A percentile compares a stretch with the other conserved stretches of the same genome.
phyloP scores from a whole-genome alignment of 257 asterid genomes.

The Verbascum thapsus region DNA sequence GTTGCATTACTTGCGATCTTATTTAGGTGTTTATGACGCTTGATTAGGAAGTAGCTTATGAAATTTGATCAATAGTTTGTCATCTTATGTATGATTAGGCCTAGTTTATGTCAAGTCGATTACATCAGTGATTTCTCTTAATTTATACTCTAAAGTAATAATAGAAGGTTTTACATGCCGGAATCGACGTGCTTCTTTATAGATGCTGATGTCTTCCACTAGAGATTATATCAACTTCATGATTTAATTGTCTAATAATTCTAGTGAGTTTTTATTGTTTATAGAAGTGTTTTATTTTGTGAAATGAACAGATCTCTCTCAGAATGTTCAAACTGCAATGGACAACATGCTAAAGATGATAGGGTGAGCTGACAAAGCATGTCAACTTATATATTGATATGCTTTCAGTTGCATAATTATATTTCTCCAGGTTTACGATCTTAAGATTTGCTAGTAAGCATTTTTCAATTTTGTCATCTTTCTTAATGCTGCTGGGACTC shows the following conservation, averaged over 20 bases:
- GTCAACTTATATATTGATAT: conserved; percentile 23
- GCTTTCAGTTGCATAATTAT: conserved; percentile 19
- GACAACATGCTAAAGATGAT: conserved; percentile 81
- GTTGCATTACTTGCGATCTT: not conserved
- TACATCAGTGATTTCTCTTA: not conserved
- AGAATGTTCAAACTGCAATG: conserved; percentile 70
- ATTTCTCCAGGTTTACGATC: not conserved
- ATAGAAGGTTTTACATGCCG: not conserved
- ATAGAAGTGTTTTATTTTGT: conserved; percentile 2
- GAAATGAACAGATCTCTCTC: conserved; percentile 65
- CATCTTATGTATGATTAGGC: not conserved
- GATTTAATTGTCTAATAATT: conserved; percentile 11
- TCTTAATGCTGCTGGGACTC: conserved; percentile 5
- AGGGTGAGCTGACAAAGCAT: conserved; percentile 44
- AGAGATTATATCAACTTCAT: conserved; percentile 10
- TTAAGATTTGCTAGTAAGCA: conserved; percentile 18
- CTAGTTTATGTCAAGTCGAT: not conserved
- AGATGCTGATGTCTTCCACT: conserved; percentile 13
- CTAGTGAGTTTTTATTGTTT: conserved; percentile 12
- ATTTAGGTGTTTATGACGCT: conserved; percentile 9
- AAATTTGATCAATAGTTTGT: conserved; percentile 10
- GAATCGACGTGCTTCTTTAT: conserved; percentile 11
- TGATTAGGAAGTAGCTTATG: conserved; percentile 2
- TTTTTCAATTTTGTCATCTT: conserved; percentile 3
- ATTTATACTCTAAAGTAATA: not conserved